Evolutionary conservation across 2,329 filamentous ascomycete species (phyloP), one percentile per base, ranked within the genome.

Genomic region (Paecilomyces variotii): DNA sequence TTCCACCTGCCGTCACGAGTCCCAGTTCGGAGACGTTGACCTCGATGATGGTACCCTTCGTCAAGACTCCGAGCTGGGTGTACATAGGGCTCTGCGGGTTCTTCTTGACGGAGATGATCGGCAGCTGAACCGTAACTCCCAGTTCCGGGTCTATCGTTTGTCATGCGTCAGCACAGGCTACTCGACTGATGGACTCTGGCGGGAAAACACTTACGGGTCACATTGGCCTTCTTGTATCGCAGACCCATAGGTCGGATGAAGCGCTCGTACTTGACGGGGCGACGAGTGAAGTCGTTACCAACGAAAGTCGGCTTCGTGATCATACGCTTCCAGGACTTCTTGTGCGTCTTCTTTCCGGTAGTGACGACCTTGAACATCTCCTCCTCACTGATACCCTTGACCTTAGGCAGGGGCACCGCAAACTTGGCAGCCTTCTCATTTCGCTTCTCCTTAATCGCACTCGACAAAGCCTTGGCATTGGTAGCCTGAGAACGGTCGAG

Each of bases 321-420:
- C 82, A 82, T 80, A 49, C 80, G 67, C 73, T 84, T 84, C 78
- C 80, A 83, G 45, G 81, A 82, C 82, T 94, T 95, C 84, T 95
- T 91, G 58, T 87, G 82, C 1, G 87, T 91, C 82, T 96, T 97
- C 84, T 95, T 95, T 68, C 94, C 93, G 32, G 93, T 97, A 79
- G 91, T 91, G 70, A 97, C 86, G 12, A 96, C 92, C 78, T 90
- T 93, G 82, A 97, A 97, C 88, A 97, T 93, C 80, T 96, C 93
- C 81, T 96, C 91, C 79, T 97, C 93, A 65, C 85, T 87, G 67
- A 97, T 97, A 63, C 91, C 93, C 69, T 90, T 85, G 52, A 97
- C 94, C 79, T 96, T 97, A 35, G 94, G 94, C 70, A 99, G 76
- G 1, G 94, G 94, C 45, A 97, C 94, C 32, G 84, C 84, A 74